Evolutionary conservation across 768 basidiomycete genomes (phyloP).

Genomic region (Tubosaeta sp.): DNA sequence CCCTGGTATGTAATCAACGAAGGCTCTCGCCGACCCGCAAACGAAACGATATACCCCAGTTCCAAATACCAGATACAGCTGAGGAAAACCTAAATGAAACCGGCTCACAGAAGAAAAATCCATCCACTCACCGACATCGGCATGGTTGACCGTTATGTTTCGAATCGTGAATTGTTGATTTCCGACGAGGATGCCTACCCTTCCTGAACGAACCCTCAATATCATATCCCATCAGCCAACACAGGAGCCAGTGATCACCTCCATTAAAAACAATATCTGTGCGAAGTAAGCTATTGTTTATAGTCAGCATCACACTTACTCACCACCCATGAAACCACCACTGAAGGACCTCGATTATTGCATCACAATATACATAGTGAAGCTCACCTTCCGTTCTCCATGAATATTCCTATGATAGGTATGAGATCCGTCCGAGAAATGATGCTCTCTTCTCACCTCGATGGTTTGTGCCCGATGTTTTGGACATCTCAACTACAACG

Average conservation of each 20-base stretch:
- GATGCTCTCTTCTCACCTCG: constrained; percentile 44
- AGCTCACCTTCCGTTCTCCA: constrained; percentile 67
- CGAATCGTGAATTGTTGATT: constrained; percentile 78
- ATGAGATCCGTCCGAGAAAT: background rate
- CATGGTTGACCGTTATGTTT: constrained; percentile 53
- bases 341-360: constrained; percentile 13
- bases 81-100: background rate
- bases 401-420: constrained; percentile 46
- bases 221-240: background rate
- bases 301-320: background rate
- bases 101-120: background rate
- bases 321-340: constrained; percentile 56
- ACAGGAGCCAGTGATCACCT: constrained; percentile 14
- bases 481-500: constrained; percentile 70
- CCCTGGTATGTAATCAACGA: constrained; percentile 25
- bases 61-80: constrained; percentile 34
- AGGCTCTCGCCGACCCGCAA: background rate
- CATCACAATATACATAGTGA: background rate
- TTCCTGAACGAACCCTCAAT: constrained; percentile 19
- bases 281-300: background rate
- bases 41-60: constrained; percentile 35
- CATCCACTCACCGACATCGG: constrained; percentile 31
- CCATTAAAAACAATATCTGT: constrained; percentile 42
- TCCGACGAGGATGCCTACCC: constrained; percentile 64
- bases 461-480: constrained; percentile 54